phyloP scores from a whole-genome alignment of 371 early-diverging fungal species.

The Apophysomyces variabilis region DNA sequence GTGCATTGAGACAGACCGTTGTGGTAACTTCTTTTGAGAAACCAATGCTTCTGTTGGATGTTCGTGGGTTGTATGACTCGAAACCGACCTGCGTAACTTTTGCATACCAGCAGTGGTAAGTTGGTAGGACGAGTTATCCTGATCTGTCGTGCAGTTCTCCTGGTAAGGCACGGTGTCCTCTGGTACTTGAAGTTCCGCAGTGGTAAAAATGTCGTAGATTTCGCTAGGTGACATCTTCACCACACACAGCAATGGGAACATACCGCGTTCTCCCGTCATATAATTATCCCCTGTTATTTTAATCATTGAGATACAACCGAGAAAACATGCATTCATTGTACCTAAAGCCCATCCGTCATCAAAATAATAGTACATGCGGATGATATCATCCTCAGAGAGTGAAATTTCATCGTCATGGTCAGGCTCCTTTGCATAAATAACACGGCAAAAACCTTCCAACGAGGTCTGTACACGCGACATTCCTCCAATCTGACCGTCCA shows the following conservation, averaged over 20 bases:
- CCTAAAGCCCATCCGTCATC: conserved; percentile 69
- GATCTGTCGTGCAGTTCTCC: background rate
- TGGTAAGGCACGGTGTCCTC: background rate
- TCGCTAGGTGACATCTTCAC: conserved; percentile 18
- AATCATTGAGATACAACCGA: background rate
- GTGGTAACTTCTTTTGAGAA: background rate
- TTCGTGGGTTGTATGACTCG: background rate
- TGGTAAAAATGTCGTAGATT: conserved; percentile 11
- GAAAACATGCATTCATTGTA: background rate
- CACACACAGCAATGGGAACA: conserved; percentile 33
- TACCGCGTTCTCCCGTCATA: conserved; percentile 28
- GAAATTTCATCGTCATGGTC: conserved; percentile 62
- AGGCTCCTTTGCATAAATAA: conserved; percentile 43
- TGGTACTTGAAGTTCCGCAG: conserved; percentile 2
- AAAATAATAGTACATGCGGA: conserved; percentile 52
- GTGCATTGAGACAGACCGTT: conserved; percentile 6
- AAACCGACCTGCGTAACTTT: conserved; percentile 7
- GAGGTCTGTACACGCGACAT: conserved; percentile 7
- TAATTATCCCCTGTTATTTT: conserved; percentile 27
- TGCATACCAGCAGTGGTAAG: conserved; percentile 11
- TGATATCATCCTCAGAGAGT: conserved; percentile 58
- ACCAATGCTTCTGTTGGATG: background rate
- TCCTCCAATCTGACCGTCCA: background rate
- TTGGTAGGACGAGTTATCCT: conserved; percentile 5
- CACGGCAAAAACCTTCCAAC: conserved; percentile 19